Evolutionary conservation across 371 early-diverging fungal species (phyloP), one percentile per base, ranked within the genome.

Genomic region (Mucor racemosus): DNA sequence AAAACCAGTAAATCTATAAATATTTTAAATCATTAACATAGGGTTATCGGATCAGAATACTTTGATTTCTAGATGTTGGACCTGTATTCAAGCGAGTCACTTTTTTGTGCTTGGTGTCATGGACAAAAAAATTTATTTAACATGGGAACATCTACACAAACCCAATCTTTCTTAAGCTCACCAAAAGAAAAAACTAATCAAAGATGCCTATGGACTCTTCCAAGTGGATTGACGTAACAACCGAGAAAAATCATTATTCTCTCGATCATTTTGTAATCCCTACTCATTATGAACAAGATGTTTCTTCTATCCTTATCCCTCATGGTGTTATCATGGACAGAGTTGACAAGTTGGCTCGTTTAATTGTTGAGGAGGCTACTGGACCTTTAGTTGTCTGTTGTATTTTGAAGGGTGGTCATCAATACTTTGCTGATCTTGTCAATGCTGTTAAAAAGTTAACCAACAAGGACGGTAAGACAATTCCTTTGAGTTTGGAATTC

Each of bases 311-410:
- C 66, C 77, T 97, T 69, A 93, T 97, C 64, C 97, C 97, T 15
- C 93, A 95, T 73, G 97, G 97, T 46, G 90, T 96, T 58, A 96
- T 96, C 71, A 91, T 89, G 85, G 93, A 92, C 72, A 84, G 94
- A 65, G 91, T 96, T 55, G 90, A 94, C 71, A 95, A 95, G 77
- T 81, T 97, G 36, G 91, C 92, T 40, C 85, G 90, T 71, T 65
- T 91, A 39, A 92, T 92, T 69, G 89, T 89, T 40, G 84, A 86
- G 26, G 89, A 91, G 55, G 75, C 88, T 56, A 79, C 78, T 48
- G 94, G 90, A 59, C 91, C 91, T 54, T 71, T 89, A 42, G 93
- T 94, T 34, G 93, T 94, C 10, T 94, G 94, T 84, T 96, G 96
- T 81, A 93, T 96, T 21, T 85, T 97, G 65, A 96, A 97, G 84